Conservation (phyloP, 257 asterid genomes). For the Solanum dulcamara region DNA sequence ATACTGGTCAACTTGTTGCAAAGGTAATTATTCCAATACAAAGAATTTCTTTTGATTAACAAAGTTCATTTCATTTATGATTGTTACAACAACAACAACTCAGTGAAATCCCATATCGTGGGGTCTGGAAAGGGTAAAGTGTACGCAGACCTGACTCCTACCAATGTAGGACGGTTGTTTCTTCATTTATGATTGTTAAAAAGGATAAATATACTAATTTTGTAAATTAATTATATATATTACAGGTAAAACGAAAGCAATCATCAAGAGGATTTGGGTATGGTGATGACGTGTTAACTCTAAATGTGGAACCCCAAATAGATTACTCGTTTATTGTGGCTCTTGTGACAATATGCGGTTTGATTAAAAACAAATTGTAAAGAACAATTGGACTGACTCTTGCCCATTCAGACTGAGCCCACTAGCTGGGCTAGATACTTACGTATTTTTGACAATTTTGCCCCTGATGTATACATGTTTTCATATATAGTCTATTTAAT, state of each 20-base stretch:
- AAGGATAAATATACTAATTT: not conserved
- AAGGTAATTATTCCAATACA: slow-evolving; percentile 25
- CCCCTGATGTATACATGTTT: too few relatives aligned
- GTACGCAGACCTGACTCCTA: too few relatives aligned
- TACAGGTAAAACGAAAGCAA: slow-evolving; percentile 47
- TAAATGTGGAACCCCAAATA: slow-evolving; percentile 50
- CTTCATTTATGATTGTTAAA: not conserved
- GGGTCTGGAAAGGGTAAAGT: too few relatives aligned
- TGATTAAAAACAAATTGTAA: slow-evolving; percentile 38
- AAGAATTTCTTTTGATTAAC: not conserved
- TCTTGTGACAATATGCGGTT: slow-evolving; percentile 57
- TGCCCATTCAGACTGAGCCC: too few relatives aligned
- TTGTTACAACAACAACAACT: too few relatives aligned
- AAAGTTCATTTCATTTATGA: not conserved
- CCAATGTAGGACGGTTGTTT: too few relatives aligned
- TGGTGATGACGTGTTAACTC: slow-evolving; percentile 67
- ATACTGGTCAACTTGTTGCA: slow-evolving; percentile 35
- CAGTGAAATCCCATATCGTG: too few relatives aligned
- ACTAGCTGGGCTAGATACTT: too few relatives aligned
- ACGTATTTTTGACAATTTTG: too few relatives aligned
- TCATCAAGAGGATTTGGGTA: slow-evolving; percentile 41
- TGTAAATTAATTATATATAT: not conserved
- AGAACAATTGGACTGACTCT: not conserved
- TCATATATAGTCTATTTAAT: too few relatives aligned
- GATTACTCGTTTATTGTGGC: slow-evolving; percentile 59